Evolutionary conservation across 768 basidiomycete genomes (phyloP), one percentile per base, ranked within the genome.

Genomic region (Daedalea quercina): DNA sequence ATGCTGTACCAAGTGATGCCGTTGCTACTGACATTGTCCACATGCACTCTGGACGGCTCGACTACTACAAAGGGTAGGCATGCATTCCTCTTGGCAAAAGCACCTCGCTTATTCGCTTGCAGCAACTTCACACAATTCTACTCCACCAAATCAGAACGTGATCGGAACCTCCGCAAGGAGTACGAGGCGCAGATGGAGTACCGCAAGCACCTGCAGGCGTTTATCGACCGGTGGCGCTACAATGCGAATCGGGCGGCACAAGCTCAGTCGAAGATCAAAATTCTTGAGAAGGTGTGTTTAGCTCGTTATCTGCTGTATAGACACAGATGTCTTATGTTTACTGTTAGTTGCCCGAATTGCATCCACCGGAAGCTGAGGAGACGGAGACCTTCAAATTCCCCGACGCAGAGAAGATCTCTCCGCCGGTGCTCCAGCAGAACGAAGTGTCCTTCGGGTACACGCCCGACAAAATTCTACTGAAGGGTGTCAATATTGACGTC

Each of bases 61-160:
- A 98, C 67, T 98, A 98, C 72, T 98, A 94, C 76, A 96, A 97
- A 74, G 96, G 95, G 83, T 88, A 24, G 72, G 23, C 25, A n/a
- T 24, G 26, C 3, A 20, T 31, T 31, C 42, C 20, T 24, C n/a
- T 42, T 31, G 24, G 9, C 46, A 1, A 19, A 8, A 1, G 12
- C 19, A 8, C 9, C 1, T 24, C 22, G 11, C 47, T 52, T 15
- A 62, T 50, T 25, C 7, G 9, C 22, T 43, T 33, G 3, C 58
- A 91, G 89, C 53, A 98, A 98, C 73, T 99, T 98, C 70, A 85
- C 90, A 1, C 94, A 98, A 67, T 98, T 99, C 78, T 98, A 99
- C 67, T 94, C 95, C 1, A 98, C 95, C 20, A 97, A 98, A 71
- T 90, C 87, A 3, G 96, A 98, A 65, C 86, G 96, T 24, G 89